Percentiles rank a stretch among this genome's conserved stretches.
Evolutionary conservation across 2,329 filamentous ascomycete genomes (phyloP).

Genomic region (Claviceps sp.): DNA sequence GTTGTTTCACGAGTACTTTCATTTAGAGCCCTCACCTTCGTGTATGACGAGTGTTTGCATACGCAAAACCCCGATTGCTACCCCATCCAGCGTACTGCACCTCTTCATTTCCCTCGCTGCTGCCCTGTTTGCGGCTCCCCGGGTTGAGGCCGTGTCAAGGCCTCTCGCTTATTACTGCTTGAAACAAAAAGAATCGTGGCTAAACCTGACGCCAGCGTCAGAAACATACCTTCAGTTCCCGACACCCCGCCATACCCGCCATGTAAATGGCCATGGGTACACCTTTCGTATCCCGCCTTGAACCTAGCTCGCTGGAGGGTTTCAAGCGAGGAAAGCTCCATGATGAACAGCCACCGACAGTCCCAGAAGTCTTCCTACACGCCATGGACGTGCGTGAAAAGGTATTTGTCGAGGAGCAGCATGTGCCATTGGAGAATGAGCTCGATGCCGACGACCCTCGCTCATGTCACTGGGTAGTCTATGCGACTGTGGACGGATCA

Average conservation of each 20-base stretch:
- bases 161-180: not conserved
- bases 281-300: constrained; percentile 34
- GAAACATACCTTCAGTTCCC: not conserved
- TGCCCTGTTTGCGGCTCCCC: no score
- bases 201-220: not conserved
- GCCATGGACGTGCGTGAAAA: constrained; percentile 48
- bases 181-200: no score
- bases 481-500: constrained; percentile 46
- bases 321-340: constrained; percentile 28
- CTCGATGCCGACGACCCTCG: constrained; percentile 68
- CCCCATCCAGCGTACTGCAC: not conserved
- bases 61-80: not conserved
- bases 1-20: not conserved
- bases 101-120: not conserved
- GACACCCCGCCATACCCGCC: not conserved
- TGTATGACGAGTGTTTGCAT: not conserved
- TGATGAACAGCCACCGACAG: constrained; percentile 28
- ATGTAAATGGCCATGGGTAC: constrained; percentile 27
- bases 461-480: constrained; percentile 80
- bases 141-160: no score
- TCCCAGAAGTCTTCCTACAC: constrained; percentile 46
- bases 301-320: constrained; percentile 34
- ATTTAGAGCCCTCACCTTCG: not conserved
- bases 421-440: constrained; percentile 51
- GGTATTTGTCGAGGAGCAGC: constrained; percentile 50